phyloP scores from a whole-genome alignment of 1,284 basidiomycete genomes.

The Heterobasidion parviporum region DNA sequence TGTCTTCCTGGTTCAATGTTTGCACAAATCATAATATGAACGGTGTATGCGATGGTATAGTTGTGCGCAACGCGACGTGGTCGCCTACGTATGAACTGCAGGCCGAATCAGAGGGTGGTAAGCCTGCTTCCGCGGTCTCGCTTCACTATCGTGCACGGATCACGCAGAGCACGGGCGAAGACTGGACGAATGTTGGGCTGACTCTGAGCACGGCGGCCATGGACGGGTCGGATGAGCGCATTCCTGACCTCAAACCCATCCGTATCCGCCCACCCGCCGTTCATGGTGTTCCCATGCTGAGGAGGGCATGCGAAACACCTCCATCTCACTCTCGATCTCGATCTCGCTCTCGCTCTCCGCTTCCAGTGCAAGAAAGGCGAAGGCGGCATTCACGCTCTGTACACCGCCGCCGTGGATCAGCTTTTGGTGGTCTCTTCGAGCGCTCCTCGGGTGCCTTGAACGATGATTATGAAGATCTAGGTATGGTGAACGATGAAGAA shows the following conservation, averaged over 20 bases:
- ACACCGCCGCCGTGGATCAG: not conserved
- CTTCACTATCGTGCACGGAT: slow-evolving; percentile 50
- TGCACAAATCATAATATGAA: not conserved
- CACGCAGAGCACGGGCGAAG: slow-evolving; percentile 49
- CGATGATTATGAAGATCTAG: not conserved
- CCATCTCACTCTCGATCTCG: not conserved
- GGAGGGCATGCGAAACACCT: not conserved
- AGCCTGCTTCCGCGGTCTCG: slow-evolving; percentile 33
- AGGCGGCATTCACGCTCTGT: not conserved
- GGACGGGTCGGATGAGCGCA: slow-evolving; percentile 7
- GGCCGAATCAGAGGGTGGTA: slow-evolving; percentile 34
- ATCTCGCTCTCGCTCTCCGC: not conserved
- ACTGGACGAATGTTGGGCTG: slow-evolving; percentile 43
- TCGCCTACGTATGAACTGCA: slow-evolving; percentile 49
- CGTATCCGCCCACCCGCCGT: slow-evolving; percentile 8
- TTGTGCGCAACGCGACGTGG: slow-evolving; percentile 44
- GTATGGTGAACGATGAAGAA: not conserved
- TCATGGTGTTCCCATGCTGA: not conserved
- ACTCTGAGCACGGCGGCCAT: slow-evolving; percentile 43
- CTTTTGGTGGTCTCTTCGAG: not conserved
- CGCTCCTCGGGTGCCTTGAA: not conserved
- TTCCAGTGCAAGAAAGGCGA: not conserved
- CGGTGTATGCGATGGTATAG: slow-evolving; percentile 20
- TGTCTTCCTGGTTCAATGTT: not conserved
- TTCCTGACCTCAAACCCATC: slow-evolving; percentile 13